phyloP scores from a whole-genome alignment of 73 alveolate genomes.

The Paramecium octaurelia region DNA sequence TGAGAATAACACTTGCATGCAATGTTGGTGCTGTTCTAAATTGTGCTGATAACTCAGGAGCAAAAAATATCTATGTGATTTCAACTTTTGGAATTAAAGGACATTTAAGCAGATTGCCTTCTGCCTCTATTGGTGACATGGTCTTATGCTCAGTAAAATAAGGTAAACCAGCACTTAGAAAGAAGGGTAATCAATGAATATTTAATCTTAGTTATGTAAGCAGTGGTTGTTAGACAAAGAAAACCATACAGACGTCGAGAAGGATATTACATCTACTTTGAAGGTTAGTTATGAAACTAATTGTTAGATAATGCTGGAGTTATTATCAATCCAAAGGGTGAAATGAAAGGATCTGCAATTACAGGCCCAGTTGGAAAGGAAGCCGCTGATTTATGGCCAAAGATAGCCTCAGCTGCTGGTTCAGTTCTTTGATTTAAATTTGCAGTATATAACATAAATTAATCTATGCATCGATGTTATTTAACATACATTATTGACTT shows the following conservation, averaged over 20 bases:
- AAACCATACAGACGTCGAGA: constrained; percentile 97
- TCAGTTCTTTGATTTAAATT: constrained; percentile 83
- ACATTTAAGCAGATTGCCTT: constrained; percentile 72
- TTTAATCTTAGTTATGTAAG: constrained; percentile 72
- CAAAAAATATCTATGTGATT: constrained; percentile 91
- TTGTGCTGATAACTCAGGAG: constrained; percentile 95
- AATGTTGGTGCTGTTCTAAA: constrained; percentile 90
- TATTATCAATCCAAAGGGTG: constrained; percentile 97
- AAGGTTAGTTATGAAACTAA: constrained; percentile 63
- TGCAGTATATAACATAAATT: background rate
- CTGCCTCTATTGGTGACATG: constrained; percentile 95
- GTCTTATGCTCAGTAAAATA: constrained; percentile 94
- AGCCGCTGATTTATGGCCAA: constrained; percentile 94
- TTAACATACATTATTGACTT: no score
- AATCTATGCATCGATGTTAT: background rate
- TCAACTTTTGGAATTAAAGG: constrained; percentile 81
- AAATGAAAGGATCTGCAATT: constrained; percentile 98
- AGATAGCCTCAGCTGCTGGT: constrained; percentile 95
- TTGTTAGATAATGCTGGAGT: constrained; percentile 95
- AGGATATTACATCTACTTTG: constrained; percentile 96
- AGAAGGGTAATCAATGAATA: constrained; percentile 76
- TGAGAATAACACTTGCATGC: constrained; percentile 70
- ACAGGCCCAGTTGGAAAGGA: constrained; percentile 95
- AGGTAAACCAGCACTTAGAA: constrained; percentile 98
- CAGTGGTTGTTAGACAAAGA: constrained; percentile 96